These are phyloP conservation scores for Diospyros lotus DNA, from an alignment of 148 eudicot genomes.

Conservation along the genomic window DNA sequence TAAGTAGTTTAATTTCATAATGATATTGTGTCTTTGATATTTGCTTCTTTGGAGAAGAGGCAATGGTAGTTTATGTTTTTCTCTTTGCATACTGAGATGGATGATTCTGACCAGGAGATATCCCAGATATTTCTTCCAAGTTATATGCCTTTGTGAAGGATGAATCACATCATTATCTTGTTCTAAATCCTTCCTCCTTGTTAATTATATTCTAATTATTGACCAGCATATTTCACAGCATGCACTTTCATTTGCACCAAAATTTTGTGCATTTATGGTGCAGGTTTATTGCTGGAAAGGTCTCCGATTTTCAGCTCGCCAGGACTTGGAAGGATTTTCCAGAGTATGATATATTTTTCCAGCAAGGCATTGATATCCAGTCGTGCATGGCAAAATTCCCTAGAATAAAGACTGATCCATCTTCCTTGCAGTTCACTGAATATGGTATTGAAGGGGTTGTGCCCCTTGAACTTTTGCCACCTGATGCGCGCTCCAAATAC, in stretches of 20 bases:
- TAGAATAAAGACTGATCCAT: slow-evolving; percentile 1
- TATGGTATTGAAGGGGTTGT: slow-evolving; percentile 96
- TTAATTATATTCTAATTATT: neutral
- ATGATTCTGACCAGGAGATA: neutral
- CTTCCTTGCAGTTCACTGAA: slow-evolving; percentile 69
- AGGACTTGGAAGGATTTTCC: slow-evolving; percentile 95
- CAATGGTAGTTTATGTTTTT: too few species aligned
- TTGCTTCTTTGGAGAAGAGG: too few species aligned
- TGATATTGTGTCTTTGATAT: neutral
- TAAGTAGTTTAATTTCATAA: neutral
- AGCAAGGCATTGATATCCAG: neutral
- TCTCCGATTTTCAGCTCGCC: slow-evolving; percentile 87
- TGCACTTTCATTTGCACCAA: neutral
- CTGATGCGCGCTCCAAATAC: slow-evolving; percentile 66
- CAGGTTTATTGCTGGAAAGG: slow-evolving; percentile 99
- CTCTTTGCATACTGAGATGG: neutral
- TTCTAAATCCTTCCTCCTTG: neutral
- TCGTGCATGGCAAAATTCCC: neutral
- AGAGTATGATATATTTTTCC: slow-evolving; percentile 41
- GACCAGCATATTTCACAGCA: neutral
- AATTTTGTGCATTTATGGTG: slow-evolving; percentile 14
- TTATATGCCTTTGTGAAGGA: neutral
- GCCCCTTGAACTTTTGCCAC: slow-evolving; percentile 75
- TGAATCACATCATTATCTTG: neutral
- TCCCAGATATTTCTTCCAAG: neutral